Evolutionary conservation across 108 stramenopile genomes (phyloP).

Genomic region (Cyclotella distinguenda): DNA sequence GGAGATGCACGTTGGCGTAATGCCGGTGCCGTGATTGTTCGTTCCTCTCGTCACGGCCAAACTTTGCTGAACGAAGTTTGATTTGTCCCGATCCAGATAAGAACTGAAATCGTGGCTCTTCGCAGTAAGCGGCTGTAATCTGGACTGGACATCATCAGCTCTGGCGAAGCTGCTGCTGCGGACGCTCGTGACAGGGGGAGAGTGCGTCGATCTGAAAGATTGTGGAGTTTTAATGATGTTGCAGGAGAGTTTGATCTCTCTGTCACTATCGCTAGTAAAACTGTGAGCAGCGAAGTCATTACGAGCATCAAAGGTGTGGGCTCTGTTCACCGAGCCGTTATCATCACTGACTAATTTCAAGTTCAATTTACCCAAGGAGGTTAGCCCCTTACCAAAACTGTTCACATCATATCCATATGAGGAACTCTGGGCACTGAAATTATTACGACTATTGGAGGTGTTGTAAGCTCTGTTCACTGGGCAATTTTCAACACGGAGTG

Average conservation of each 20-base stretch:
- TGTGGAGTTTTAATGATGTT: no score
- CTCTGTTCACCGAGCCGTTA: background rate
- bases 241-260: background rate
- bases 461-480: background rate
- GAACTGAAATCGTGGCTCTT: constrained; percentile 6
- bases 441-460: background rate
- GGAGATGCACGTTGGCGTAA: no score
- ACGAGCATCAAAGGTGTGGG: background rate
- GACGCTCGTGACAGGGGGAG: background rate
- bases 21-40: no score
- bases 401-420: background rate
- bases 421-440: background rate
- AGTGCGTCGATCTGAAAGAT: no score
- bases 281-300: background rate
- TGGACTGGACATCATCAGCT: constrained; percentile 1
- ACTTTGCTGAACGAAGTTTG: no score
- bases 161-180: background rate
- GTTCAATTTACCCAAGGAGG: background rate
- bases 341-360: background rate
- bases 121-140: background rate
- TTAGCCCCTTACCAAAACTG: background rate
- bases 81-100: background rate
- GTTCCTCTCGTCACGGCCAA: no score
- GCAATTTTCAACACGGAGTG: background rate
- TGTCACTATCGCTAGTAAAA: background rate